Base-by-base conservation (phyloP, 306 rosid genomes). In the Vigna unguiculata region DNA sequence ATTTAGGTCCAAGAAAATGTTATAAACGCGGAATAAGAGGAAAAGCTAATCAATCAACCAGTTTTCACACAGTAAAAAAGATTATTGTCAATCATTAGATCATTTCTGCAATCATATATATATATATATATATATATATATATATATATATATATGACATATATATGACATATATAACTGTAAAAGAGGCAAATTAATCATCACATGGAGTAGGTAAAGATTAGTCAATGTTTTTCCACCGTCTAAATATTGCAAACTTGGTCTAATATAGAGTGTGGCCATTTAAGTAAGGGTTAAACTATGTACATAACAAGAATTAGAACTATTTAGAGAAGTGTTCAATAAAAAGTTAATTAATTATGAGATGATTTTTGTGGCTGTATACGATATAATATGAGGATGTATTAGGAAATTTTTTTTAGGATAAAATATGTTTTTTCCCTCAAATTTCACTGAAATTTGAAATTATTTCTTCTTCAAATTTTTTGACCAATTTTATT, bases 151-250 rank as follows among this genome's bases (percentile, higher is more conserved):
- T 24, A 28, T 28, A 28, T 28, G 30, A 28, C n/a, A n/a, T n/a
- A n/a, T n/a, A n/a, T n/a, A n/a, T n/a, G n/a, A 28, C 30, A 24
- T 52, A 48, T 8, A 32, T 41, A 40, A 40, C 80, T 54, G 16
- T 68, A 74, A 81, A 64, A 30, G 21, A 49, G 72, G 80, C 73
- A 41, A 40, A 20, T 52, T 75, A 40, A 69, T 76, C 34, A 69
- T 77, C 36, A 54, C 3, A 24, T 19, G 6, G 20, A 19, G 32
- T 24, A 59, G 67, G 58, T 59, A 51, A 17, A 40, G 24, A 21
- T 67, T 53, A 32, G 58, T 75, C 28, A 81, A 75, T 40, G 28
- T 16, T 15, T 34, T 16, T 15, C 14, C 45, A 61, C 14, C 20
- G 19, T 30, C 45, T 20, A 60, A 20, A 52, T 22, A 22, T 58